Evolutionary conservation across 202 grass and related monocot genomes (phyloP).

Genomic region (Schoenoplectus tabernaemontani): DNA sequence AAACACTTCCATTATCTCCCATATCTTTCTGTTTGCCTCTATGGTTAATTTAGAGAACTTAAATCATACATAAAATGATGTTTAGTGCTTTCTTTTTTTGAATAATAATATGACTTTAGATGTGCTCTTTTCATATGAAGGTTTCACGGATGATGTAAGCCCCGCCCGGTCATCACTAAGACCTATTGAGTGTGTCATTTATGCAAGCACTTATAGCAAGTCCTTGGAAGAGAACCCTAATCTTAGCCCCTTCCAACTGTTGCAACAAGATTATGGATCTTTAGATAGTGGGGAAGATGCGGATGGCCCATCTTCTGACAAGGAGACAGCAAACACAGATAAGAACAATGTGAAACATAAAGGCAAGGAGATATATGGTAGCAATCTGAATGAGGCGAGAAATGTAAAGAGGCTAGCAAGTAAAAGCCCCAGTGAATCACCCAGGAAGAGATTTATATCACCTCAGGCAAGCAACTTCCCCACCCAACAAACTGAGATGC

Average conservation of each 20-base stretch:
- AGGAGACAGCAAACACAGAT: slow-evolving; percentile 26
- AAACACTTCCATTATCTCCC: no score
- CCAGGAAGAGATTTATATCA: slow-evolving; percentile 29
- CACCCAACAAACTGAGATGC: slow-evolving; percentile 24
- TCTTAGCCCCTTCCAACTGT: slow-evolving; percentile 48
- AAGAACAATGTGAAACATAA: slow-evolving; percentile 27
- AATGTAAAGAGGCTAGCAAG: slow-evolving; percentile 26
- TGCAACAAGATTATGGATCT: slow-evolving; percentile 53
- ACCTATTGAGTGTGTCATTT: slow-evolving; percentile 34
- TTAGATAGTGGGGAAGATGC: slow-evolving; percentile 56
- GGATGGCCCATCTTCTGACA: slow-evolving; percentile 23
- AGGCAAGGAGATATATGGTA: slow-evolving; percentile 23
- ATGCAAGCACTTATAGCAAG: slow-evolving; percentile 30
- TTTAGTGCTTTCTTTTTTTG: slow-evolving; percentile 37
- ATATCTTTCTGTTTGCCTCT: neutral
- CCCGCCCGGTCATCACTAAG: slow-evolving; percentile 33
- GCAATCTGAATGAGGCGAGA: neutral
- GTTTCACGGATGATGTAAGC: slow-evolving; percentile 39
- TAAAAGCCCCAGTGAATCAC: slow-evolving; percentile 28
- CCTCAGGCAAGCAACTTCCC: slow-evolving; percentile 27
- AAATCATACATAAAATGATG: slow-evolving; percentile 25
- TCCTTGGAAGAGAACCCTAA: slow-evolving; percentile 31
- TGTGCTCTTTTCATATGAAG: slow-evolving; percentile 41
- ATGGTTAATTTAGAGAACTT: slow-evolving; percentile 3
- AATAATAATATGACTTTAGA: neutral